phyloP scores from a whole-genome alignment of 257 asterid species.

The Solanum peruvianum region DNA sequence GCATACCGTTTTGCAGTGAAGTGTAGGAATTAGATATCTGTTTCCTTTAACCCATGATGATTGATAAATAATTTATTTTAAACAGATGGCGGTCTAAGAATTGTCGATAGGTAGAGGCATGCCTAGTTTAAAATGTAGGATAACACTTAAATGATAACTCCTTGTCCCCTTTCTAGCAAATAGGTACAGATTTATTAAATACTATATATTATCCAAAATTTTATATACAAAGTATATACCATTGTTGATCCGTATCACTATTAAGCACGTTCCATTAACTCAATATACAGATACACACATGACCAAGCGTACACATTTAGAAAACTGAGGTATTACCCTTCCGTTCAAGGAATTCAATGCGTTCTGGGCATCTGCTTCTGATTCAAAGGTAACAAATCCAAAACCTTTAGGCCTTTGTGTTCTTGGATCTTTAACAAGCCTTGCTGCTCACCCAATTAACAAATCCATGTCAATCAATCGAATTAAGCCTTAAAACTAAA shows the following conservation, averaged over 20 bases:
- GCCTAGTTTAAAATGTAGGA: not conserved
- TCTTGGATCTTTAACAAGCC: conserved; percentile 50
- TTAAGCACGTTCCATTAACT: not conserved
- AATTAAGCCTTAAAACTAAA: not conserved
- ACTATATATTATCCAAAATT: not conserved
- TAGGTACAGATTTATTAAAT: not conserved
- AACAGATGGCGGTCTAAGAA: not conserved
- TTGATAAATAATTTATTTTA: not conserved
- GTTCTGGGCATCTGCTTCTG: conserved; percentile 44
- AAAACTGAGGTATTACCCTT: conserved; percentile 24
- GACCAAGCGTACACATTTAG: not conserved
- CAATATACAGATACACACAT: not conserved
- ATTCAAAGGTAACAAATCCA: conserved; percentile 55
- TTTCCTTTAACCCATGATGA: not conserved
- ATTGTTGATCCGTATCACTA: not conserved
- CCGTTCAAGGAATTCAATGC: conserved; percentile 57
- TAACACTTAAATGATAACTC: not conserved
- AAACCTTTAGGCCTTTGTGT: conserved; percentile 69
- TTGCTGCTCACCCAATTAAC: conserved; percentile 21
- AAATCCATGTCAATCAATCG: not conserved
- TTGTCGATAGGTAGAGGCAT: not conserved
- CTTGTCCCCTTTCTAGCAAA: not conserved
- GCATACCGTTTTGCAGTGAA: not conserved
- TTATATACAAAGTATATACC: not conserved
- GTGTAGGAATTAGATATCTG: not conserved